Evolutionary conservation across 2,329 filamentous ascomycete species (phyloP), one percentile per base, ranked within the genome.

Genomic region (Sporothrix phasma): DNA sequence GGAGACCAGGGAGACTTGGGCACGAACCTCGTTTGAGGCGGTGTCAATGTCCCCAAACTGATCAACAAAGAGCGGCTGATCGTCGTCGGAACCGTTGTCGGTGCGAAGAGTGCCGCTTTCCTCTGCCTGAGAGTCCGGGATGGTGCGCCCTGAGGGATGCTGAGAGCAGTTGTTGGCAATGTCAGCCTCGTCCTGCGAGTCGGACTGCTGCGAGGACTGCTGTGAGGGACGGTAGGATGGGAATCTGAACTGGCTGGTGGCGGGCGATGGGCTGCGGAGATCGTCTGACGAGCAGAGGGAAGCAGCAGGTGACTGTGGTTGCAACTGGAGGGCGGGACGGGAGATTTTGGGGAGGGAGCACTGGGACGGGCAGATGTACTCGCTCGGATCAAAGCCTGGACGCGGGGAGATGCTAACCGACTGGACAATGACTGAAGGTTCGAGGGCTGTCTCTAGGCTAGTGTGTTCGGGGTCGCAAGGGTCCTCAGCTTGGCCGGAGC

Each of bases 41-140:
- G 24, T 17, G 49, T n/a, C 19, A 31, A 8, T 54, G 26, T 56
- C 51, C 11, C 39, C 51, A 7, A 39, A 7, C 51, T 56, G 51
- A 19, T 37, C 47, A 26, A 39, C 39, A 31, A 43, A 49, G 11
- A 49, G 15, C 13, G 54, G 24, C 26, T 19, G 54, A 4, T 34
- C 43, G 41, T 54, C 22, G 41, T 49, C 31, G 2, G 60, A 37
- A 10, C 34, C 41, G 7, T 47, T 34, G 13, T 29, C 43, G 4
- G 46, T 11, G 2, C 31, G 46, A 61, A 49, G 26, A 15, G 37
- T 22, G 37, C 10, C 10, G 7, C 1, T n/a, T 19, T 26, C 56
- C 17, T 65, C 56, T 5, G 13, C 51, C 47, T 67, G 45, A 0
- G 66, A 68, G 59, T 67, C 66, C n/a, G 65, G 65, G n/a, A 69